Evolutionary conservation across 1,284 basidiomycete genomes (phyloP), one percentile per base, ranked within the genome.

Genomic region (Cryptococcus wingfieldii): DNA sequence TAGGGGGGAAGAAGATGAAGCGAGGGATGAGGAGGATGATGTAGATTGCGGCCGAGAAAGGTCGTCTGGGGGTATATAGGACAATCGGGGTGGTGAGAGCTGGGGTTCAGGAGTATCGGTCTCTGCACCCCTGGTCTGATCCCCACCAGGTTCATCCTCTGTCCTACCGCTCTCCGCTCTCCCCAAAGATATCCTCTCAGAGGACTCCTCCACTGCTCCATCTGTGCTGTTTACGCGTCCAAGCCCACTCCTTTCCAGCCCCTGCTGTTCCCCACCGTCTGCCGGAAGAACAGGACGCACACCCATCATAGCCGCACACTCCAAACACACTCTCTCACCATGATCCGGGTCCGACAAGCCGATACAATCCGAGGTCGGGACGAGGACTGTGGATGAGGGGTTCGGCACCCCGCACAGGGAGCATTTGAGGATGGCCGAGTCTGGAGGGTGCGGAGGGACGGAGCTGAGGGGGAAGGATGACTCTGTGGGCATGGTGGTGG

Each of bases 401-500:
- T 59, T 53, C 16, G 57, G 67, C 2, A 60, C 54, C 13, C 73
- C 73, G 58, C 73, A 75, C 23, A 68, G 44, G 1, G 68, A 56
- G 54, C 73, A 75, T 61, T 75, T 75, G 60, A 70, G 62, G 12
- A 51, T 41, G 5, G 54, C 60, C 10, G 25, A 19, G 18, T 51
- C 50, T 45, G 51, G 54, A 14, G 44, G 41, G 39, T 50, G 45
- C 19, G 47, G 48, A 10, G 52, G 45, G 19, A 64, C 45, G 48
- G 63, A 43, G 54, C 56, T 38, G 44, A 57, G 46, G 14, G 62
- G 55, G 27, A 58, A 53, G 34, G 65, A 51, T n/a, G 70, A 70
- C 61, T 74, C 71, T 13, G 71, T 62, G 16, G 73, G 71, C 71
- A 75, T 74, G 28, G 28, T 60, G 52, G 41, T 10, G n/a, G 41